Evolutionary conservation across 768 basidiomycete species (phyloP).

Genomic region (Boletus barrowsii): DNA sequence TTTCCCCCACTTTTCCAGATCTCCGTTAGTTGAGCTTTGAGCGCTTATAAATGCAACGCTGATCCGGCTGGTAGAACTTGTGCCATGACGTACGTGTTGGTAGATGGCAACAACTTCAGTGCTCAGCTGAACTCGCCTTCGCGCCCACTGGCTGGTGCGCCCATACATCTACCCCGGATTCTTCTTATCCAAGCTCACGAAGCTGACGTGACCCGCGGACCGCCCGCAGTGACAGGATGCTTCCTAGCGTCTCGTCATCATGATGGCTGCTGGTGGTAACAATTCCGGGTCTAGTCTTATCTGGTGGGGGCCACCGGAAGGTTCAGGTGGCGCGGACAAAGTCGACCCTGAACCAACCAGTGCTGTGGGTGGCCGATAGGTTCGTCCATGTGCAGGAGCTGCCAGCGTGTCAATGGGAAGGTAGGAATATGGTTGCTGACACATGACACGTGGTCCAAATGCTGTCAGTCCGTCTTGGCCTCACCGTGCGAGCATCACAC

Average conservation of each 20-base stretch:
- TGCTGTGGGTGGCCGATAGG: constrained; percentile 76
- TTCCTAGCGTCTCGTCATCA: constrained; percentile 29
- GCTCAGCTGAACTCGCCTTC: no score
- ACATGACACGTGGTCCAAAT: background rate
- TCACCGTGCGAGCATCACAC: constrained; percentile 40
- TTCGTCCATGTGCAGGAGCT: constrained; percentile 43
- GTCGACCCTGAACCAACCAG: background rate
- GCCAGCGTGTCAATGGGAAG: constrained; percentile 8
- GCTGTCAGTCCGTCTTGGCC: constrained; percentile 9
- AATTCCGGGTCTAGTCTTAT: constrained; percentile 35
- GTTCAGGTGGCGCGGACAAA: constrained; percentile 4
- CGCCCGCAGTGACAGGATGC: constrained; percentile 37
- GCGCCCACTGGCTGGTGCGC: no score
- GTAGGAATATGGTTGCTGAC: constrained; percentile 1
- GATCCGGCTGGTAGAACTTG: no score
- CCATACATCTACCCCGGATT: constrained; percentile 11
- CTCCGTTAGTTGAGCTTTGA: no score
- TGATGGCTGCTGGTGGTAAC: constrained; percentile 4
- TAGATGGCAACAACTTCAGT: no score
- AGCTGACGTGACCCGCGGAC: constrained; percentile 63
- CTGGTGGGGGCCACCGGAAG: constrained; percentile 25
- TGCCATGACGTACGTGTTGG: no score
- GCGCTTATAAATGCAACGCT: no score
- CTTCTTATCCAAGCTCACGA: constrained; percentile 71
- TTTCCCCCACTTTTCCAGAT: no score